Percentiles rank a stretch among this genome's conserved stretches.
phyloP scores from a whole-genome alignment of 1,139 yeast genomes.

The Torulaspora globosa region DNA sequence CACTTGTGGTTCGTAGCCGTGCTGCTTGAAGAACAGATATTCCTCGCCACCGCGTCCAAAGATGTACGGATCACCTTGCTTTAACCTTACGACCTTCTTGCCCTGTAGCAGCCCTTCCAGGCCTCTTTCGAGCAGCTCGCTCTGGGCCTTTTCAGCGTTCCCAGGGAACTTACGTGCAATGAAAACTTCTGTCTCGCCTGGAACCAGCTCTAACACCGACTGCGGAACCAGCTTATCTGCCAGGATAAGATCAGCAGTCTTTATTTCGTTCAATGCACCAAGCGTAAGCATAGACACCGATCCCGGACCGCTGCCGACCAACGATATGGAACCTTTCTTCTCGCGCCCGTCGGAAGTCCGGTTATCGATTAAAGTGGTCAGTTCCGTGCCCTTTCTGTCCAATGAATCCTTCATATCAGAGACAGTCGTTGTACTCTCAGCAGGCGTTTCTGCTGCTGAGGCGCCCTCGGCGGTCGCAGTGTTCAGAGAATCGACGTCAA shows the following conservation, averaged over 20 bases:
- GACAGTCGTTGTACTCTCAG: background rate
- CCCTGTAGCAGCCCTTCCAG: conserved; percentile 61
- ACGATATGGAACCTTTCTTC: conserved; percentile 54
- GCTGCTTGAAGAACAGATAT: conserved; percentile 56
- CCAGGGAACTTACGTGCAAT: conserved; percentile 96
- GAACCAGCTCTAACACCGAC: conserved; percentile 76
- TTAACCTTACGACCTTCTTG: conserved; percentile 75
- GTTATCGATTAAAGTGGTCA: background rate
- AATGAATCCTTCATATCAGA: background rate
- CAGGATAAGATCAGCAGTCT: conserved; percentile 74
- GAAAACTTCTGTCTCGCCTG: conserved; percentile 65
- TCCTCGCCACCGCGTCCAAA: conserved; percentile 98
- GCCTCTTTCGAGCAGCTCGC: conserved; percentile 71
- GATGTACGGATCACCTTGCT: conserved; percentile 96
- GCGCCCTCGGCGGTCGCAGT: background rate
- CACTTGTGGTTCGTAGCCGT: conserved; percentile 70
- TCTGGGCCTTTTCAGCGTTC: conserved; percentile 90
- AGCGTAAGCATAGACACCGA: conserved; percentile 74
- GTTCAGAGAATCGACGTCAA: conserved; percentile 25
- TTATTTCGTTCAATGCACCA: conserved; percentile 79
- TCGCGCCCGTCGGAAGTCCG: conserved; percentile 7
- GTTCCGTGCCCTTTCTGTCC: background rate
- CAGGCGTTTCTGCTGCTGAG: background rate
- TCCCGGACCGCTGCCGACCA: conserved; percentile 96
- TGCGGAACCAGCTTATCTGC: conserved; percentile 94